Percentiles rank a stretch among this genome's conserved stretches.
These are phyloP conservation scores for Fraxinus nigra DNA, from an alignment of 305 asterid genomes.

Conservation along the genomic window DNA sequence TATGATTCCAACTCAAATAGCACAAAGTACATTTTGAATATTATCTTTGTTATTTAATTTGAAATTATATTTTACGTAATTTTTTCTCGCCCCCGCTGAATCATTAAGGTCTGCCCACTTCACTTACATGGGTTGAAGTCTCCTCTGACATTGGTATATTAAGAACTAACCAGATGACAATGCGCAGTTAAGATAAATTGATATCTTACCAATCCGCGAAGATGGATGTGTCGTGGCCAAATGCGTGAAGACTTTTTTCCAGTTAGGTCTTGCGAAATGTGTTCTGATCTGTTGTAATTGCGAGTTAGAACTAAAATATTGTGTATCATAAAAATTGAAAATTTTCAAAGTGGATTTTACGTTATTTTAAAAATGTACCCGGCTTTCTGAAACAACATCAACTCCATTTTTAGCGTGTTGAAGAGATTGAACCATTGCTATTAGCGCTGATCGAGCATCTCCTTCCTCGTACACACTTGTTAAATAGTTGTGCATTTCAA, in stretches of 20 bases:
- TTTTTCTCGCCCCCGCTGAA: too few species aligned
- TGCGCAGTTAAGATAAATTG: not conserved
- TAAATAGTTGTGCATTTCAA: conserved; percentile 82
- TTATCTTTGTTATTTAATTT: too few species aligned
- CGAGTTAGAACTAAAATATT: not conserved
- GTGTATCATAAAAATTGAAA: not conserved
- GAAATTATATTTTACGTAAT: too few species aligned
- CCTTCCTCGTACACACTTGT: conserved; percentile 88
- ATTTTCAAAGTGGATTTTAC: not conserved
- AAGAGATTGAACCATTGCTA: conserved; percentile 73
- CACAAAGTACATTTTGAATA: too few species aligned
- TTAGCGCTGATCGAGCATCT: conserved; percentile 80
- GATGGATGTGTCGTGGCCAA: conserved; percentile 46
- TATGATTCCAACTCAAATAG: too few species aligned
- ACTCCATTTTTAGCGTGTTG: conserved; percentile 83
- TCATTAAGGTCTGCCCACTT: too few species aligned
- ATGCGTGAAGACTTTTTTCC: conserved; percentile 53
- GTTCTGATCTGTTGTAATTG: conserved; percentile 47
- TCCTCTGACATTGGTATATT: not conserved
- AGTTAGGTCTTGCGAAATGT: conserved; percentile 67
- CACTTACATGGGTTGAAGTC: too few species aligned
- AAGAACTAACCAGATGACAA: not conserved
- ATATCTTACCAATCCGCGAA: conserved; percentile 47
- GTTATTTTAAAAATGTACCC: conserved; percentile 30
- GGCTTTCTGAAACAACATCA: conserved; percentile 72